Percentiles rank a stretch among this genome's conserved stretches.
Evolutionary conservation across 2,329 filamentous ascomycete genomes (phyloP).

Genomic region (Fusarium mangiferae): DNA sequence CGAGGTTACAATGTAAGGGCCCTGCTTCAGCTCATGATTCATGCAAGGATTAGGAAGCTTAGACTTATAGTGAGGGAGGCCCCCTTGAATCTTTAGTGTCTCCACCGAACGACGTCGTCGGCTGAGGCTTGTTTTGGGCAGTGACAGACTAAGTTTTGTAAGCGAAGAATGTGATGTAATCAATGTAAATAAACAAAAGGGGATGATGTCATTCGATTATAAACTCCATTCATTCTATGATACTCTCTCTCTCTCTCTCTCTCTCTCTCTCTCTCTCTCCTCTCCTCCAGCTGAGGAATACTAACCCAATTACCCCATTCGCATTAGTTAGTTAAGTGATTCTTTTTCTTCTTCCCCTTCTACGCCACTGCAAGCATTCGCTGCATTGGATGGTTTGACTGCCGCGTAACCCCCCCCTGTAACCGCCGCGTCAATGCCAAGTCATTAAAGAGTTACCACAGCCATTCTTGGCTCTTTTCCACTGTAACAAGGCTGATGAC

Average conservation of each 20-base stretch:
- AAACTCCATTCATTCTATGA: not conserved
- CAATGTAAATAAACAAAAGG: not conserved
- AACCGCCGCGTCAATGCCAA: constrained; percentile 16
- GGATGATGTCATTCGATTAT: constrained; percentile 20
- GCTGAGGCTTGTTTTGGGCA: constrained; percentile 20
- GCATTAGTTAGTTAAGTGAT: not conserved
- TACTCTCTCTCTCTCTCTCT: not conserved
- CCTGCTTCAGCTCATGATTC: constrained; percentile 14
- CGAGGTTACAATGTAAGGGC: not conserved
- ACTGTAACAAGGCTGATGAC: constrained; percentile 7
- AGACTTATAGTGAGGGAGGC: not conserved
- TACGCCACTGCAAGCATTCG: not conserved
- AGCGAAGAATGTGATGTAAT: constrained; percentile 28
- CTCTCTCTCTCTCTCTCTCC: not conserved
- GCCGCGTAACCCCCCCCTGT: constrained; percentile 19
- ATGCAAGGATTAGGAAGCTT: constrained; percentile 5
- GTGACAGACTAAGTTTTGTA: not conserved
- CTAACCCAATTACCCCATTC: not conserved
- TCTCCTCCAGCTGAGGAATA: not conserved
- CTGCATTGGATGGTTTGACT: not conserved
- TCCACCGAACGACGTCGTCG: constrained; percentile 24
- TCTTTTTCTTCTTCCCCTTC: not conserved
- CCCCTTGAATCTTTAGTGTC: not conserved
- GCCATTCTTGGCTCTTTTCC: constrained; percentile 9
- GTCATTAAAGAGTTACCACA: not conserved